phyloP scores from a whole-genome alignment of 495 filamentous ascomycete species.

The Friedmanniomyces endolithicus region DNA sequence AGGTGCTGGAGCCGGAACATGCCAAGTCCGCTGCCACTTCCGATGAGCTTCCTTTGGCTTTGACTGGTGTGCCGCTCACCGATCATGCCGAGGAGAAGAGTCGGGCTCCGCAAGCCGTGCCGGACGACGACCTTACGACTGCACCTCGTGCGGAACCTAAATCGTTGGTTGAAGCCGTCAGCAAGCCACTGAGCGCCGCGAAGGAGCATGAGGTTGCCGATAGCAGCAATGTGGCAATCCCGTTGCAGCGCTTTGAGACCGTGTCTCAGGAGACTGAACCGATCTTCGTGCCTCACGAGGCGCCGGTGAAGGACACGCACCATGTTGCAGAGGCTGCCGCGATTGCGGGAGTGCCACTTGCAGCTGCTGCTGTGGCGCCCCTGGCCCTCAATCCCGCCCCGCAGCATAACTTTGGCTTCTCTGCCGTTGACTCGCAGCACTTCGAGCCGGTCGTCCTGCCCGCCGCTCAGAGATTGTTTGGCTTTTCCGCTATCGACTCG shows the following conservation, averaged over 20 bases:
- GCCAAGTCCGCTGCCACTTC: not conserved
- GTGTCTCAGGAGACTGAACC: slow-evolving; percentile 19
- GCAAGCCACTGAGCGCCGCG: not conserved
- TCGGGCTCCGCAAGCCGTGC: not conserved
- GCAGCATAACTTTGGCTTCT: slow-evolving; percentile 19
- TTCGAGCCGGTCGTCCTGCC: slow-evolving; percentile 7
- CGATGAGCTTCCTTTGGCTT: not conserved
- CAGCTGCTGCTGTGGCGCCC: slow-evolving; percentile 8
- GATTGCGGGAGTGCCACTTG: slow-evolving; percentile 4
- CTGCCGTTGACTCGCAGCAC: slow-evolving; percentile 22
- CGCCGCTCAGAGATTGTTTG: too few relatives aligned
- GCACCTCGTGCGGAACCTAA: not conserved
- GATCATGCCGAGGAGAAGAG: not conserved
- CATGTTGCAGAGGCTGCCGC: not conserved
- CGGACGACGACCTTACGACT: not conserved
- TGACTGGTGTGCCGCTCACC: not conserved
- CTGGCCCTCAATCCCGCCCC: not conserved
- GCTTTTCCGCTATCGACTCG: slow-evolving; percentile 24
- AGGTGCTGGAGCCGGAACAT: not conserved
- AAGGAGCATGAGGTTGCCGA: not conserved
- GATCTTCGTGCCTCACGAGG: not conserved
- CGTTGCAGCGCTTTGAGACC: slow-evolving; percentile 6
- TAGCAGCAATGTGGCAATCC: not conserved
- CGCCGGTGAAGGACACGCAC: not conserved
- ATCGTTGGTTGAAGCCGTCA: not conserved